A percentile compares a stretch with the other conserved stretches of the same genome.
These are phyloP conservation scores for Phaffomyces antillensis DNA, from an alignment of 805 yeast species.

Conservation along the genomic window DNA sequence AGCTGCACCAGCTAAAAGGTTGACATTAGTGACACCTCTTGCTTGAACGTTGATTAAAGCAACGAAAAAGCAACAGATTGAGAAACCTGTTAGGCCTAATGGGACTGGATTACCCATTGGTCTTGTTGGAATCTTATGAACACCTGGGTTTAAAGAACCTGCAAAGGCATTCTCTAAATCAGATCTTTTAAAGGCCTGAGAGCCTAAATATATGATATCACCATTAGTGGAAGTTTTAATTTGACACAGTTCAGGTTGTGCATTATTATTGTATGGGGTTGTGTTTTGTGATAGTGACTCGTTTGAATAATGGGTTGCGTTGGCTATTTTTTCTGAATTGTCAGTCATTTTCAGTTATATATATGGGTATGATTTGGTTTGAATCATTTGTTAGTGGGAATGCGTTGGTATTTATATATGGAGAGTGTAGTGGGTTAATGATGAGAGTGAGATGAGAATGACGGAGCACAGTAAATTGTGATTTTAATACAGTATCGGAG, in stretches of 20 bases:
- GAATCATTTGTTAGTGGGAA: no score
- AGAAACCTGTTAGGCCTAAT: slow-evolving; percentile 65
- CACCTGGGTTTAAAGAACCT: slow-evolving; percentile 41
- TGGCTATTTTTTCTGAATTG: slow-evolving; percentile 12
- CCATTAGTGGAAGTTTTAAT: slow-evolving; percentile 26
- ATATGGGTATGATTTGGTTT: not conserved
- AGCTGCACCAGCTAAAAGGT: slow-evolving; percentile 58
- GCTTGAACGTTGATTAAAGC: slow-evolving; percentile 59
- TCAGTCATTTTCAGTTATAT: not conserved
- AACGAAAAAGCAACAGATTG: slow-evolving; percentile 47
- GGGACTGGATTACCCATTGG: slow-evolving; percentile 72
- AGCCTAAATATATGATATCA: slow-evolving; percentile 33
- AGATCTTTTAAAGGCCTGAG: slow-evolving; percentile 36
- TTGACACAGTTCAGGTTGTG: slow-evolving; percentile 9
- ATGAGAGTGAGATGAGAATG: no score
- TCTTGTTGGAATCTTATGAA: slow-evolving; percentile 39
- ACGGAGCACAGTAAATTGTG: no score
- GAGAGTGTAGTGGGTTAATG: no score
- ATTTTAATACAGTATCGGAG: no score
- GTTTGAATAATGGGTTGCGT: slow-evolving; percentile 11
- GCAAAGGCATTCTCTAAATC: slow-evolving; percentile 62
- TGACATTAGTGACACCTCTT: slow-evolving; percentile 56
- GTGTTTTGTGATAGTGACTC: slow-evolving; percentile 1
- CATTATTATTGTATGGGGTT: slow-evolving; percentile 1
- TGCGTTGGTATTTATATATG: no score